Base-by-base conservation (phyloP, 2,329 filamentous ascomycete genomes). In the Penicillium sp. region DNA sequence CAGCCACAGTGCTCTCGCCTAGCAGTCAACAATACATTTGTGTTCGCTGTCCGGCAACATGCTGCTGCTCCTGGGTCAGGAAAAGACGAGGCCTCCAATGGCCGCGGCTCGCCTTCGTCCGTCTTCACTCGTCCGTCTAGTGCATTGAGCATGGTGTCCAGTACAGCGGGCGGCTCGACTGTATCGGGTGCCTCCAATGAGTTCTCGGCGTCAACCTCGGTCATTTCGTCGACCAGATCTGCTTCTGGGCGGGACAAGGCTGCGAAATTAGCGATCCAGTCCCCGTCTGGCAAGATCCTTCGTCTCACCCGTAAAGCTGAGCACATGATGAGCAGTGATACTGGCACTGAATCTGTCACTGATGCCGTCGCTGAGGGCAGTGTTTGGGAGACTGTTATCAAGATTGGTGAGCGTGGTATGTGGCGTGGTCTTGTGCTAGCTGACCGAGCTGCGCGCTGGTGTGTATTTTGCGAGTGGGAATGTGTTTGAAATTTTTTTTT, bases 1-100 rank as follows among this genome's bases (percentile, higher is more conserved):
- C 94, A 97, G 71, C 94, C 96, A 1, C 96, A 99, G 75, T 99
- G 94, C 73, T 84, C 89, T 63, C 86, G 88, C 27, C 81, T 99
- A 29, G 93, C 91, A 1, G 82, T 96, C 55, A 97, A 97, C 79
- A 97, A 99, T 73, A 99, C 94, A 0, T 99, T 97, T 71, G 93
- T 99, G 29, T 99, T 99, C 74, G 90, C 90, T 53, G 89, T 99
- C 60, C 90, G 94, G 45, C 94, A 99, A 71, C 93, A 99, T 71
- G 90, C 93, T 0, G 89, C 91, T 0, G 83, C 83, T 1, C 76
- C 83, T 76, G 2, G 69, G 72, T 41, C 70, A 75, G 36, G 68
- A 29, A 75, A 71, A 43, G 73, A 72, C 17, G 69, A 73, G 35
- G 57, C 64, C 23, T 65, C 68, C 41, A 74, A 73, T 13, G 80